Evolutionary conservation across 306 rosid genomes (phyloP).

Genomic region (Crotalaria pallida): DNA sequence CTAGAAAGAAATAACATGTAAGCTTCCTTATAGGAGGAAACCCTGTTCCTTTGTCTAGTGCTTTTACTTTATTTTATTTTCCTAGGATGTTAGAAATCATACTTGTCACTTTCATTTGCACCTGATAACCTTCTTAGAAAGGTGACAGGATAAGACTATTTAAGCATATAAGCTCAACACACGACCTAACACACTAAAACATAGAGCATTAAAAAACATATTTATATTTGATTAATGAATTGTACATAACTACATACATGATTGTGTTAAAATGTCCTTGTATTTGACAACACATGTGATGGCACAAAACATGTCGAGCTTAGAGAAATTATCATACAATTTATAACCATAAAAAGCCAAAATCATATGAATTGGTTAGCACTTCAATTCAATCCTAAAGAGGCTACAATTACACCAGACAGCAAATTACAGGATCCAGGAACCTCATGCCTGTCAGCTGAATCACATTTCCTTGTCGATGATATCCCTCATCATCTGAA

Average conservation of each 20-base stretch:
- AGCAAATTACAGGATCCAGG: constrained; percentile 22
- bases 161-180: background rate
- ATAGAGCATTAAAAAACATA: background rate
- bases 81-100: background rate
- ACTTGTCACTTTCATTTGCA: constrained; percentile 19
- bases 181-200: background rate
- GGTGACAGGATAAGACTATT: background rate
- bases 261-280: constrained; percentile 11
- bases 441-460: constrained; percentile 5
- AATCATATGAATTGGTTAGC: constrained; percentile 27
- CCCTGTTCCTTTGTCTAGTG: constrained; percentile 6
- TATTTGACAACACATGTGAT: constrained; percentile 25
- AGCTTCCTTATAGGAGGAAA: constrained; percentile 13
- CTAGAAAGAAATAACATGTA: constrained; percentile 4
- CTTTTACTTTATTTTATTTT: background rate
- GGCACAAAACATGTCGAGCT: constrained; percentile 25
- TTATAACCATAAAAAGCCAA: constrained; percentile 4
- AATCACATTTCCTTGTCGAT: constrained; percentile 67
- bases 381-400: constrained; percentile 16
- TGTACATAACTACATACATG: background rate
- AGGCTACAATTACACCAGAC: constrained; percentile 26
- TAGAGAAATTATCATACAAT: constrained; percentile 13
- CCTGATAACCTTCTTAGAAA: background rate
- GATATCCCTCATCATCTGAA: constrained; percentile 92
- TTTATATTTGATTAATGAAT: constrained; percentile 21